Evolutionary conservation across 306 rosid genomes (phyloP).

Genomic region (Carpinus viminea): DNA sequence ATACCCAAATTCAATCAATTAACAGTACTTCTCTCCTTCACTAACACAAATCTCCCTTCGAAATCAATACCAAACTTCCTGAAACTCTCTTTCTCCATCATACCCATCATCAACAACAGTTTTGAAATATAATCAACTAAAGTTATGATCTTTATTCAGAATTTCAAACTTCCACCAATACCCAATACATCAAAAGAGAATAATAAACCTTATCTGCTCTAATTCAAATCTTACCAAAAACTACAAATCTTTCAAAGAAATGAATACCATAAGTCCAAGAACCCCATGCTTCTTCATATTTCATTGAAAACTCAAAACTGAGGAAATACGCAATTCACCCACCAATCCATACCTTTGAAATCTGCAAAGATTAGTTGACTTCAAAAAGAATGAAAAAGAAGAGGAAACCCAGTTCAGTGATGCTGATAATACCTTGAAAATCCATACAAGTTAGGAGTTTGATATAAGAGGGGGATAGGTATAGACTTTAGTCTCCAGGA

Average conservation of each 20-base stretch:
- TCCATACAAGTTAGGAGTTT: conserved; percentile 24
- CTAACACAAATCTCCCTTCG: neutral
- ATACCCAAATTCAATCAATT: conserved; percentile 12
- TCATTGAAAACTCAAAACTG: conserved; percentile 30
- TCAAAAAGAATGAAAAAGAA: conserved; percentile 8
- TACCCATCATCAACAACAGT: conserved; percentile 37
- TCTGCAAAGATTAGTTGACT: neutral
- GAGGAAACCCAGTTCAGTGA: conserved; percentile 3
- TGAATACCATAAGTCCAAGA: conserved; percentile 14
- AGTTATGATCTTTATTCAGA: conserved; percentile 6
- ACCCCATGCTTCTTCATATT: neutral
- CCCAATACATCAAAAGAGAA: conserved; percentile 21
- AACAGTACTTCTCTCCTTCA: neutral
- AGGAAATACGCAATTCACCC: conserved; percentile 30
- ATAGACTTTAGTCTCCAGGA: conserved; percentile 34
- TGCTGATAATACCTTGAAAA: conserved; percentile 10
- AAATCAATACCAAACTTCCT: neutral
- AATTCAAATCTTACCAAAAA: neutral
- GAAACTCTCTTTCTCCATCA: conserved; percentile 16
- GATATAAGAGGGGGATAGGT: conserved; percentile 14
- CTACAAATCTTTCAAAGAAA: conserved; percentile 6
- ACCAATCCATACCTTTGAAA: conserved; percentile 28
- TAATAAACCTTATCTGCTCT: neutral
- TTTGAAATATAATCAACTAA: conserved; percentile 31
- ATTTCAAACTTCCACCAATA: conserved; percentile 27